Base-by-base conservation (phyloP, 306 rosid species). In the Sindora glabra region DNA sequence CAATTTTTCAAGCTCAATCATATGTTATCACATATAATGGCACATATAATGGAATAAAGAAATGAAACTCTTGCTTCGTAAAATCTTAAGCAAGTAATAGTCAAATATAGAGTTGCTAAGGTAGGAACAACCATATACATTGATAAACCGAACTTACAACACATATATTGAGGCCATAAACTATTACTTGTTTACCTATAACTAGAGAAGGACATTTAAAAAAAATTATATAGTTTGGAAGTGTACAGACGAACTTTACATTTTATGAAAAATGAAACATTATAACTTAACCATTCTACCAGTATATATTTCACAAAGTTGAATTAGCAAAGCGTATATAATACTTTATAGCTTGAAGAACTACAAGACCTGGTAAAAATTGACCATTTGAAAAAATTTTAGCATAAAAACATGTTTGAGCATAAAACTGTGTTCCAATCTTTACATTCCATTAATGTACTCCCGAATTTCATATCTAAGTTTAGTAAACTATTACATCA, bases 31-130 rank as follows among this genome's bases (percentile, higher is more conserved):
- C 56, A 48, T 34, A 44, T n/a, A n/a, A n/a, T n/a, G n/a, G n/a
- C n/a, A n/a, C n/a, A n/a, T n/a, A n/a, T 51, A n/a, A n/a, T n/a
- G n/a, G n/a, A n/a, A n/a, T n/a, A n/a, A n/a, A n/a, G n/a, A 54
- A 67, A 17, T 67, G n/a, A n/a, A 25, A 50, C 55, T 36, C 41
- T 13, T 26, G n/a, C 7, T 52, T 37, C 48, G 27, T 53, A 67
- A 30, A 55, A 48, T 26, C 29, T 41, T 48, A 40, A 33, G 24
- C 50, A 38, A 54, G 46, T 34, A 10, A 34, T n/a, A 8, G 59
- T 45, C 52, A 57, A 29, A 50, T 18, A 44, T 16, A 26, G 73
- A 59, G 25, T 45, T 52, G 34, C 46, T 2, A 1, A 8, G 53
- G 46, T 51, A 39, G 29, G 32, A 40, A 50, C 24, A 51, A 34